Percentiles rank a stretch among this genome's conserved stretches.
These are phyloP conservation scores for Backusella sp. DNA, from an alignment of 192 early-diverging fungal species.

Conservation along the genomic window DNA sequence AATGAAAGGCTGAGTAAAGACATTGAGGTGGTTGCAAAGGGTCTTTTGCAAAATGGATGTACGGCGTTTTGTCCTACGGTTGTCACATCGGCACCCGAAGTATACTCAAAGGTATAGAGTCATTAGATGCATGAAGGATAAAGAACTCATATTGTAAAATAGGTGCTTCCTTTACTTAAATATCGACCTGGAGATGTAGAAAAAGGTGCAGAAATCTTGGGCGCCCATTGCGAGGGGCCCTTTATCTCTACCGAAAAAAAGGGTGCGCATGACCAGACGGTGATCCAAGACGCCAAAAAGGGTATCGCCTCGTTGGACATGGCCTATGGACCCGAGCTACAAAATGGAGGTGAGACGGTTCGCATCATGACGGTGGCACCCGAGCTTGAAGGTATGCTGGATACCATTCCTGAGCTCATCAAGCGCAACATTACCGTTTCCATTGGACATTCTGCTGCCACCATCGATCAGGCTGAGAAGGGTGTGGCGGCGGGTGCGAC, in stretches of 20 bases:
- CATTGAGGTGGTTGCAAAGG: constrained; percentile 67
- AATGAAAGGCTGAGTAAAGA: constrained; percentile 58
- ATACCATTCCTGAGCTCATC: constrained; percentile 63
- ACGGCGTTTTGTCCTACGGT: constrained; percentile 83
- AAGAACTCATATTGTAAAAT: not conserved
- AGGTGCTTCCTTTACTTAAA: constrained; percentile 60
- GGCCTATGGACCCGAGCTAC: constrained; percentile 67
- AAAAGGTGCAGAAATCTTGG: constrained; percentile 69
- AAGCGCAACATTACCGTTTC: constrained; percentile 64
- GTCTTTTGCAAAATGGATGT: constrained; percentile 74
- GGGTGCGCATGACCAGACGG: constrained; percentile 70
- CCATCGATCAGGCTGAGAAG: constrained; percentile 58
- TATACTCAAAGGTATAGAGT: constrained; percentile 61
- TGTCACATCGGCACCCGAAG: constrained; percentile 67
- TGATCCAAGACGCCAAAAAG: constrained; percentile 41
- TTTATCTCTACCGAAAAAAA: constrained; percentile 63
- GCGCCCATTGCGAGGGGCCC: constrained; percentile 68
- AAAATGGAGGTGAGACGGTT: constrained; percentile 39
- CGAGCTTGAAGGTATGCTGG: constrained; percentile 71
- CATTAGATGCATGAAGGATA: too few relatives aligned
- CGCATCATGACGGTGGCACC: constrained; percentile 79
- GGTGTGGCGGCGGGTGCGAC: constrained; percentile 63
- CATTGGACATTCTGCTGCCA: constrained; percentile 66
- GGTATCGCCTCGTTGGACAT: constrained; percentile 65
- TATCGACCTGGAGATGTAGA: constrained; percentile 59